Evolutionary conservation across 345 rosid species (phyloP).

Genomic region (Leavenworthia alabamica): DNA sequence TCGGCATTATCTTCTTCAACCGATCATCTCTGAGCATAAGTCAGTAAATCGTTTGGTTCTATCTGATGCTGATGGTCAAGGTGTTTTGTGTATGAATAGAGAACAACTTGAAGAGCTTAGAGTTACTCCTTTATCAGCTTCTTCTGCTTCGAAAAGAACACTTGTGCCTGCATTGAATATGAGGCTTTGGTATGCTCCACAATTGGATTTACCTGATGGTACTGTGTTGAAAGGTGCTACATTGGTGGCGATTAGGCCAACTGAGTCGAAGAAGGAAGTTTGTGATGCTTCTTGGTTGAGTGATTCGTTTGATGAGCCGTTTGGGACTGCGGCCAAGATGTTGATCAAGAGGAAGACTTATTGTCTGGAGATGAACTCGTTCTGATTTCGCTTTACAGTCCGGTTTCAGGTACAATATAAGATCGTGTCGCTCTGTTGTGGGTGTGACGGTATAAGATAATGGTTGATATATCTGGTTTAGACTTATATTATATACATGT

Average conservation of each 20-base stretch:
- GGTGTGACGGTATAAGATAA: no score
- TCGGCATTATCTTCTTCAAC: slow-evolving; percentile 83
- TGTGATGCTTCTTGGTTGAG: slow-evolving; percentile 70
- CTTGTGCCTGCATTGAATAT: slow-evolving; percentile 83
- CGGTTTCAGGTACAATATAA: slow-evolving; percentile 15
- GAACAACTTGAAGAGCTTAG: slow-evolving; percentile 92
- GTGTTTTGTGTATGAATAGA: slow-evolving; percentile 38
- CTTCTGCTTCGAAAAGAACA: slow-evolving; percentile 88
- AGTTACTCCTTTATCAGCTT: slow-evolving; percentile 85
- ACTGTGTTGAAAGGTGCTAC: slow-evolving; percentile 79
- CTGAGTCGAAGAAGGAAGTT: slow-evolving; percentile 61
- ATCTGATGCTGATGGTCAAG: slow-evolving; percentile 54
- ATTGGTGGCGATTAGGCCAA: slow-evolving; percentile 87
- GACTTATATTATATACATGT: background rate
- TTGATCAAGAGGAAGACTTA: slow-evolving; percentile 82
- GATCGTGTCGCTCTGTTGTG: background rate
- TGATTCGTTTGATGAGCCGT: slow-evolving; percentile 74
- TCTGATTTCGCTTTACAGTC: slow-evolving; percentile 35
- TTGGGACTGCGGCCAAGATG: slow-evolving; percentile 84
- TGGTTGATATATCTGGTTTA: background rate
- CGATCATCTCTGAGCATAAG: slow-evolving; percentile 81
- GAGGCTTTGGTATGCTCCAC: no score
- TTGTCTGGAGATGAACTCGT: no score
- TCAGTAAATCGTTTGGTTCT: slow-evolving; percentile 73
- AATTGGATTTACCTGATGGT: slow-evolving; percentile 69